A percentile compares a stretch with the other conserved stretches of the same genome.
phyloP scores from a whole-genome alignment of 2,329 filamentous ascomycete genomes.

The Aspergillus sp. region DNA sequence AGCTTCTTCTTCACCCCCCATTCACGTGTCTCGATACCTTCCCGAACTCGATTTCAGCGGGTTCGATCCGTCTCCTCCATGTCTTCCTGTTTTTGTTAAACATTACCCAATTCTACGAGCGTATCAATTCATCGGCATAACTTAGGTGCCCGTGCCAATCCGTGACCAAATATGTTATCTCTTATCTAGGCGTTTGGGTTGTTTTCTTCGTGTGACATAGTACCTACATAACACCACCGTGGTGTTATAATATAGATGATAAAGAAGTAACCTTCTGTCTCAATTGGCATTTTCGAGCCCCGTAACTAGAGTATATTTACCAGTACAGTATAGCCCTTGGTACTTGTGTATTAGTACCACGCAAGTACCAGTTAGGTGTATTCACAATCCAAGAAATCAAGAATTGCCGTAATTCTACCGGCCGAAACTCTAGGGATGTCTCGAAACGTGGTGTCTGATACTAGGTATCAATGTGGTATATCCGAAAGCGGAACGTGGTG shows the following conservation, averaged over 20 bases:
- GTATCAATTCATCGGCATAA: conserved; percentile 25
- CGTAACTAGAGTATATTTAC: neutral
- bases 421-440: no score
- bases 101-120: conserved; percentile 36
- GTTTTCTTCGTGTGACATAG: conserved; percentile 28
- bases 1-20: conserved; percentile 21
- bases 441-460: no score
- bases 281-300: neutral
- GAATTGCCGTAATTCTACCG: no score
- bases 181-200: conserved; percentile 28
- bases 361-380: no score
- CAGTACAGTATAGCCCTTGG: no score
- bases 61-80: neutral
- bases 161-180: conserved; percentile 13
- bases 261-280: neutral
- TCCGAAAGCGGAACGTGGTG: no score
- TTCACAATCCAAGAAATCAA: no score
- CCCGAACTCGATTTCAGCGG: neutral
- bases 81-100: conserved; percentile 15
- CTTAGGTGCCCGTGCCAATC: conserved; percentile 20
- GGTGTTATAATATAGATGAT: conserved; percentile 14
- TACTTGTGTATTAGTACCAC: no score
- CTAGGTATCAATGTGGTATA: no score
- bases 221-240: conserved; percentile 20
- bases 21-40: neutral